phyloP scores from a whole-genome alignment of 805 yeast species.

The Schwanniomyces pseudopolymorphus region DNA sequence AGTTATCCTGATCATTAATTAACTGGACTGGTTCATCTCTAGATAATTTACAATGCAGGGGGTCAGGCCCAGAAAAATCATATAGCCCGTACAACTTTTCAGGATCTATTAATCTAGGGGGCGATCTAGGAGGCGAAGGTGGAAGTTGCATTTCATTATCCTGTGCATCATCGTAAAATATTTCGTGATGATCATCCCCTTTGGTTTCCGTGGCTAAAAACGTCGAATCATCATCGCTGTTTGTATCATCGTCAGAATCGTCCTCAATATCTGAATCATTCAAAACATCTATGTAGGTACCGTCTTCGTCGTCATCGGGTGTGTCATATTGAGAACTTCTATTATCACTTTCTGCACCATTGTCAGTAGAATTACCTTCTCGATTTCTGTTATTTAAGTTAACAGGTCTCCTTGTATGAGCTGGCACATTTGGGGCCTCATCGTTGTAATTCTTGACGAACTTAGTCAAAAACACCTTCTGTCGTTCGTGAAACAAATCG shows the following conservation, averaged over 20 bases:
- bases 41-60: conserved; percentile 78
- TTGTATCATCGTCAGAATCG: background rate
- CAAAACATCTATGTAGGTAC: background rate
- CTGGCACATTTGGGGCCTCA: conserved; percentile 4
- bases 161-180: conserved; percentile 32
- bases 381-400: conserved; percentile 4
- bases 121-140: conserved; percentile 73
- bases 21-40: conserved; percentile 82
- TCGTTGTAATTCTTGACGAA: conserved; percentile 27
- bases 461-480: conserved; percentile 28
- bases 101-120: conserved; percentile 81
- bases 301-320: conserved; percentile 3
- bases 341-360: background rate
- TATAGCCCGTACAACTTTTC: conserved; percentile 81
- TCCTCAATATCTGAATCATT: background rate
- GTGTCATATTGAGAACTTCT: background rate
- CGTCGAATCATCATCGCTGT: background rate
- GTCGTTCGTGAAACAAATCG: conserved; percentile 38
- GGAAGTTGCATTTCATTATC: conserved; percentile 44
- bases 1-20: conserved; percentile 84
- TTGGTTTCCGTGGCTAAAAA: background rate
- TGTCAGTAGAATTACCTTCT: background rate
- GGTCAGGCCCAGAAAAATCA: conserved; percentile 89
- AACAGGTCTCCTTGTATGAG: conserved; percentile 3
- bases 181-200: conserved; percentile 21